phyloP scores from a whole-genome alignment of 306 rosid genomes.

The Quercus gilva region DNA sequence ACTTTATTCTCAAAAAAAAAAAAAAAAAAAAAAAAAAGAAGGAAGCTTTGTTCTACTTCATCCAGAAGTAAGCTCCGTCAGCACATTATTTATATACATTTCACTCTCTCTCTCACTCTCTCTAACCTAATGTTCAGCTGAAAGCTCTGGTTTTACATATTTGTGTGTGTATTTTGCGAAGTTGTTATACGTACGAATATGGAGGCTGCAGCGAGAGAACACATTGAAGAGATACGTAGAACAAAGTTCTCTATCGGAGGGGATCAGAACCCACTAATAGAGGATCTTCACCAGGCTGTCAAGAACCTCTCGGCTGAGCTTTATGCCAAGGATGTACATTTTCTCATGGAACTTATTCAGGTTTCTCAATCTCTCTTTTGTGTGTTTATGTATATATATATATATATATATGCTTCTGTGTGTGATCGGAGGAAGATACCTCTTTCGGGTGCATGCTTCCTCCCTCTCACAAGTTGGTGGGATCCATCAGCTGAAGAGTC shows the following conservation, averaged over 20 bases:
- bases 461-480: too few relatives aligned
- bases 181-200: not conserved
- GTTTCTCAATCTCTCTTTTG: constrained; percentile 3
- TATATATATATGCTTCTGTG: too few relatives aligned
- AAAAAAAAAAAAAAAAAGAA: too few relatives aligned
- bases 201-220: constrained; percentile 35
- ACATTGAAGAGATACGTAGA: constrained; percentile 53
- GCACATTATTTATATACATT: not conserved
- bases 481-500: too few relatives aligned
- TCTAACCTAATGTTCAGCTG: not conserved
- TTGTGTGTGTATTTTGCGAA: not conserved
- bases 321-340: constrained; percentile 70
- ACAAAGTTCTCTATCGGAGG: constrained; percentile 63
- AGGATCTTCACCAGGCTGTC: constrained; percentile 58
- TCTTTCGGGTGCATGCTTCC: too few relatives aligned
- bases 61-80: not conserved
- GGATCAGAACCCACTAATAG: constrained; percentile 29
- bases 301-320: constrained; percentile 61
- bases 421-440: too few relatives aligned
- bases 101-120: not conserved
- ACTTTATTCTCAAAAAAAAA: not conserved
- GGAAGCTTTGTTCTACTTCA: not conserved
- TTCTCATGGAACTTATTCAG: constrained; percentile 84
- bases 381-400: accelerated
- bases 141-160: not conserved